These are phyloP conservation scores for Artemisia annua DNA, from an alignment of 129 eudicot species.

Conservation along the genomic window DNA sequence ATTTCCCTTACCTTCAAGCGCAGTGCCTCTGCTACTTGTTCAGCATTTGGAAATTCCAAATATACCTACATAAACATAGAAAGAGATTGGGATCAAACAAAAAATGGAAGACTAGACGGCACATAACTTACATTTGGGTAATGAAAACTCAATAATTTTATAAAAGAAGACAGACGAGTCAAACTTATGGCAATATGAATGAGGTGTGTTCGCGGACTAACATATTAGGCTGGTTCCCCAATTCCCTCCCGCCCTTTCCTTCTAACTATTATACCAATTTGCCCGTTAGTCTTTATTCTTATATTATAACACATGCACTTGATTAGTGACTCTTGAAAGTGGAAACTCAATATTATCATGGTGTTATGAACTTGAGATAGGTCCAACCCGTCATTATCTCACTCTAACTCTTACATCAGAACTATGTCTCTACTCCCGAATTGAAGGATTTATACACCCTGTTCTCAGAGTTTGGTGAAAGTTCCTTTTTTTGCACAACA, in stretches of 20 bases:
- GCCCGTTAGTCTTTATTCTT: neutral
- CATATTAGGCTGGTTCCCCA: neutral
- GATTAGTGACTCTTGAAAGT: neutral
- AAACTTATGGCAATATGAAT: too few relatives aligned
- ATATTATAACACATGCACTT: neutral
- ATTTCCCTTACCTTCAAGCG: slow-evolving; percentile 55
- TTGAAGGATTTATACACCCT: neutral
- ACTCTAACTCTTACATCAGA: neutral
- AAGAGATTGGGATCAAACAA: slow-evolving; percentile 16
- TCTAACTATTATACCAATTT: neutral
- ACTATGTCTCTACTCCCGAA: neutral
- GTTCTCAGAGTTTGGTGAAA: neutral
- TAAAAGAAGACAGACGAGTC: too few relatives aligned
- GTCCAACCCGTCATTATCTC: neutral
- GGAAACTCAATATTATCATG: neutral
- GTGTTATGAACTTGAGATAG: neutral
- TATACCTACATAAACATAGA: slow-evolving; percentile 60
- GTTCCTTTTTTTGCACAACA: neutral
- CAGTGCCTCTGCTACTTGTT: slow-evolving; percentile 76
- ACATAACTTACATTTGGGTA: too few relatives aligned
- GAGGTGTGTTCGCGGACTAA: too few relatives aligned
- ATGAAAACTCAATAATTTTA: too few relatives aligned
- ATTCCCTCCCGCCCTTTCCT: neutral
- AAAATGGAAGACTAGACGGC: neutral
- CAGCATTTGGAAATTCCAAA: slow-evolving; percentile 80